These are phyloP conservation scores for Nosema granulosis DNA, from an alignment of 371 early-diverging fungal genomes.

Conservation along the genomic window DNA sequence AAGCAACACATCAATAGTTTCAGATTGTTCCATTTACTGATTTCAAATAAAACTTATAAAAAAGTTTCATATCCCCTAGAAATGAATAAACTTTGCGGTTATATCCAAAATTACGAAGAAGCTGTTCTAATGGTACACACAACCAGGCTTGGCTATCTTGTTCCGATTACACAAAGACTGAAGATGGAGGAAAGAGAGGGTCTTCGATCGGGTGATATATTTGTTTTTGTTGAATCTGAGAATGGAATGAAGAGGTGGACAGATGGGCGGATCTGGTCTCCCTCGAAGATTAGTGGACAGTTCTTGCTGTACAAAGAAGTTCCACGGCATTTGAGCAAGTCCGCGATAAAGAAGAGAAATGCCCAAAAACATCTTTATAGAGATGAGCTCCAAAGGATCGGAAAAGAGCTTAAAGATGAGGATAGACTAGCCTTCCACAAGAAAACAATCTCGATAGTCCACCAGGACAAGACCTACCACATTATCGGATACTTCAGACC, in stretches of 20 bases:
- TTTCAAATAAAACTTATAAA: slow-evolving; percentile 15
- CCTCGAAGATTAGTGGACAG: slow-evolving; percentile 66
- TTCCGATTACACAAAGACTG: slow-evolving; percentile 51
- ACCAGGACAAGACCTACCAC: slow-evolving; percentile 60
- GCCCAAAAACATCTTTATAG: slow-evolving; percentile 10
- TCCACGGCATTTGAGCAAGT: slow-evolving; percentile 58
- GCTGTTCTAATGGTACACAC: slow-evolving; percentile 59
- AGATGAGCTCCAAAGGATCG: slow-evolving; percentile 13
- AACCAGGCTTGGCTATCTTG: slow-evolving; percentile 52
- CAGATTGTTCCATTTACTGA: too few relatives aligned
- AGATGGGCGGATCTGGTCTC: slow-evolving; percentile 67
- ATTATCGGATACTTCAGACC: slow-evolving; percentile 62
- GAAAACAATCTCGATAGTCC: slow-evolving; percentile 56
- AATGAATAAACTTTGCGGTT: slow-evolving; percentile 53
- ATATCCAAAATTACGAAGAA: slow-evolving; percentile 60
- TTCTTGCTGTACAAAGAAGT: slow-evolving; percentile 67
- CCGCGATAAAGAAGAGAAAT: slow-evolving; percentile 49
- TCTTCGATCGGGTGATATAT: slow-evolving; percentile 63
- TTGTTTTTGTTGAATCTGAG: slow-evolving; percentile 63
- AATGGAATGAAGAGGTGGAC: slow-evolving; percentile 67
- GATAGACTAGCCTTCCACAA: slow-evolving; percentile 60
- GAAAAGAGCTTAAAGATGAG: slow-evolving; percentile 33
- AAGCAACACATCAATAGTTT: too few relatives aligned
- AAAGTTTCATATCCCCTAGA: background rate
- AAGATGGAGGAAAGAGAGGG: slow-evolving; percentile 51